phyloP scores from a whole-genome alignment of 768 basidiomycete species.

The Pleurotus salmoneostramineus region DNA sequence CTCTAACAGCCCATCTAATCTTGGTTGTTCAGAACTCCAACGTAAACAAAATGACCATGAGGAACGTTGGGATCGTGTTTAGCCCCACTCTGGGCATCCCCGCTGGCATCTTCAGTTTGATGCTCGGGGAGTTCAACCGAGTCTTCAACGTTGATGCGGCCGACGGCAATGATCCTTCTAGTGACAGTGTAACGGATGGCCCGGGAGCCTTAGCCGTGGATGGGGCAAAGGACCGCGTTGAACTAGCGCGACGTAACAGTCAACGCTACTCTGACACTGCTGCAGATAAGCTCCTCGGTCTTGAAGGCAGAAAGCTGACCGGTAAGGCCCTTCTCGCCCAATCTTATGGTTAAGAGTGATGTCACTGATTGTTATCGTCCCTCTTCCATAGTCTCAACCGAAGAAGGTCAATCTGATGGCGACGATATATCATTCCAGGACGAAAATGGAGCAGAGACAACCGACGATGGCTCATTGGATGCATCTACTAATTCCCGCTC shows the following conservation, averaged over 20 bases:
- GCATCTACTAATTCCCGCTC: slow-evolving; percentile 21
- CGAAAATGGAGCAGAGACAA: slow-evolving; percentile 73
- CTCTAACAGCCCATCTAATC: slow-evolving; percentile 92
- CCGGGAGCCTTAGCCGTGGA: slow-evolving; percentile 18
- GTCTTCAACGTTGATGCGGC: slow-evolving; percentile 81
- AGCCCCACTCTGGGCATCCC: slow-evolving; percentile 97
- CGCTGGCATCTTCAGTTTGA: slow-evolving; percentile 93
- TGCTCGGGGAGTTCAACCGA: slow-evolving; percentile 89
- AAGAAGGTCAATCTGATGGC: slow-evolving; percentile 66
- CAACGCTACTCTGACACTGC: slow-evolving; percentile 80
- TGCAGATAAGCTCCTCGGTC: slow-evolving; percentile 77
- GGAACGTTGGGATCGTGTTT: slow-evolving; percentile 98
- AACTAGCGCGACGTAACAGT: slow-evolving; percentile 64
- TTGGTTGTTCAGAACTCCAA: slow-evolving; percentile 88
- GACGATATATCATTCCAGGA: slow-evolving; percentile 67
- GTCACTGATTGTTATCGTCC: slow-evolving; percentile 5
- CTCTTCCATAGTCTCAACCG: slow-evolving; percentile 32
- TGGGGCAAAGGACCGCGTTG: slow-evolving; percentile 34
- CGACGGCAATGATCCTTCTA: slow-evolving; percentile 37
- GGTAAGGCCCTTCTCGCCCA: slow-evolving; percentile 38
- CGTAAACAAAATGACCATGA: slow-evolving; percentile 97
- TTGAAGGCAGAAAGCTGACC: slow-evolving; percentile 64
- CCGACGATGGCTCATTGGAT: slow-evolving; percentile 50
- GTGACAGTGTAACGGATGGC: slow-evolving; percentile 15
- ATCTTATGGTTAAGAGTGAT: neutral